Evolutionary conservation across 768 basidiomycete species (phyloP).

Genomic region (Boletus pseudopeckii): DNA sequence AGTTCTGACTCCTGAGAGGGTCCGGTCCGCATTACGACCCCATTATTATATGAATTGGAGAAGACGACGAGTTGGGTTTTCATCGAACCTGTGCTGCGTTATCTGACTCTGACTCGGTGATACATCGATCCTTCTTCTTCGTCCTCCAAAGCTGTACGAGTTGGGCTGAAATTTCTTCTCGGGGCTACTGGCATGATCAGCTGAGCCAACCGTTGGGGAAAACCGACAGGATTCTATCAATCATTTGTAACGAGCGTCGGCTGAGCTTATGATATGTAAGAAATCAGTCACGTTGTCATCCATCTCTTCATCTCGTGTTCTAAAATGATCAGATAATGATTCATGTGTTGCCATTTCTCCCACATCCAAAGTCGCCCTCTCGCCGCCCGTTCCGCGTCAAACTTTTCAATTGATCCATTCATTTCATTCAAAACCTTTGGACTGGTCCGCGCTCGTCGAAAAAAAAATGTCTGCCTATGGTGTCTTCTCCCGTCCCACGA

Average conservation of each 20-base stretch:
- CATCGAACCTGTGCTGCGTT: not conserved
- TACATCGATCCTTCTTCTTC: not conserved
- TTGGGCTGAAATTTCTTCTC: not conserved
- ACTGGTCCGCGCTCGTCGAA: not conserved
- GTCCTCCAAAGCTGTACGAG: not conserved
- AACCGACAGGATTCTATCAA: too few species aligned
- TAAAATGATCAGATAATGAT: not conserved
- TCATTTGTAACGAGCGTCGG: too few species aligned
- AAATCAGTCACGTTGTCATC: not conserved
- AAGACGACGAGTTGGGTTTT: not conserved
- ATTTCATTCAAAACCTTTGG: not conserved
- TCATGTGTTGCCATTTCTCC: too few species aligned
- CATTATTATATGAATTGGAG: not conserved
- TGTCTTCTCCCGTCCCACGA: conserved; percentile 39
- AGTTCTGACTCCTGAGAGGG: conserved; percentile 32
- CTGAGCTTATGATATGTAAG: not conserved
- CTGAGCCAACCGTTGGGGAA: not conserved
- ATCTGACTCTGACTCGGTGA: not conserved
- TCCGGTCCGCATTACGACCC: not conserved
- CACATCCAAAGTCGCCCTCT: not conserved
- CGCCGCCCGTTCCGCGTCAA: not conserved
- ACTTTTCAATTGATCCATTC: not conserved
- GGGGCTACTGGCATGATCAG: not conserved
- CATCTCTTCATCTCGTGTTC: not conserved
- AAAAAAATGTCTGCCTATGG: conserved; percentile 70